A percentile compares a stretch with the other conserved stretches of the same genome.
Evolutionary conservation across 805 yeast genomes (phyloP).

Genomic region (Suhomyces faveliae): DNA sequence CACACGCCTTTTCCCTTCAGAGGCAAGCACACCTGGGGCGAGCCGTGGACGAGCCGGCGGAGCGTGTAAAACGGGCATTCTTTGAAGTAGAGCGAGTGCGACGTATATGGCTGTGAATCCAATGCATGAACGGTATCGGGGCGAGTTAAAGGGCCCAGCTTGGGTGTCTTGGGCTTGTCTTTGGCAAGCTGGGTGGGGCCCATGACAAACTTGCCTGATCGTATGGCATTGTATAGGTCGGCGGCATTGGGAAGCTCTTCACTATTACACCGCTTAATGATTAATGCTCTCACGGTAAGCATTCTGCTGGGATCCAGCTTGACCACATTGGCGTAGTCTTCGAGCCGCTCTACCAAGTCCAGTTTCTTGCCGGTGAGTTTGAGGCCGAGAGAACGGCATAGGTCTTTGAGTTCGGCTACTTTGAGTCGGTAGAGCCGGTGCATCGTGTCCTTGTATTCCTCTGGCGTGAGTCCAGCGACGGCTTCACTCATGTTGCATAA

Average conservation of each 20-base stretch:
- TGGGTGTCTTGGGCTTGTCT: background rate
- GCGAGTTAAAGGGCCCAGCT: background rate
- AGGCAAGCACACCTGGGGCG: constrained; percentile 47
- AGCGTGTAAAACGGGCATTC: constrained; percentile 57
- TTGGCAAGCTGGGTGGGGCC: background rate
- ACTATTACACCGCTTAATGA: constrained; percentile 34
- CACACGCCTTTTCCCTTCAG: constrained; percentile 46
- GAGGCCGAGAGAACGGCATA: constrained; percentile 51
- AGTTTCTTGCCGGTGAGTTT: constrained; percentile 59
- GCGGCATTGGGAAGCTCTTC: constrained; percentile 39
- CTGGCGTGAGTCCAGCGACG: constrained; percentile 8
- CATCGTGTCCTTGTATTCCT: constrained; percentile 25
- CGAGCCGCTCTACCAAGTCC: constrained; percentile 55
- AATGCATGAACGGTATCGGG: background rate
- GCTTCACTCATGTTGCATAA: constrained; percentile 1
- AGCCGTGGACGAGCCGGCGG: constrained; percentile 45
- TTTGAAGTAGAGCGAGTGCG: constrained; percentile 48
- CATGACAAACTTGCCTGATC: constrained; percentile 22
- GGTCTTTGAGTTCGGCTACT: constrained; percentile 51
- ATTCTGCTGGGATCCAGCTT: constrained; percentile 43
- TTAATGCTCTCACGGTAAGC: constrained; percentile 44
- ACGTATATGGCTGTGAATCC: constrained; percentile 17
- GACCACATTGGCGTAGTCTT: constrained; percentile 39
- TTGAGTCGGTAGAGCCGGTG: constrained; percentile 35
- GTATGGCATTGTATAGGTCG: constrained; percentile 27